Evolutionary conservation across 495 filamentous ascomycete species (phyloP), one percentile per base, ranked within the genome.

Genomic region (Extremus antarcticus): DNA sequence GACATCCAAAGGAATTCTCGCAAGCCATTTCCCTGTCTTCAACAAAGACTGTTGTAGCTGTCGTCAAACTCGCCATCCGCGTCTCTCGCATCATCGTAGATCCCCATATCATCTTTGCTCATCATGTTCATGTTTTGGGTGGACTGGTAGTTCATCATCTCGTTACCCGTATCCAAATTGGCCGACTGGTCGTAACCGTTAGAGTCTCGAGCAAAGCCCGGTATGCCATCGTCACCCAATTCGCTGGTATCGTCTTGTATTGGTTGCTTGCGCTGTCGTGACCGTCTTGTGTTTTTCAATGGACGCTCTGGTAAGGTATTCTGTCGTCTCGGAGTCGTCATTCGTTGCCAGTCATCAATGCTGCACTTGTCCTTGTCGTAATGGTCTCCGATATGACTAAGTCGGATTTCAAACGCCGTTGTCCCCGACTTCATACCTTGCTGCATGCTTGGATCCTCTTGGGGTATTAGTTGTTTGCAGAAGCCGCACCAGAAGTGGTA

Each of bases 401-500:
- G 91, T 2, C 91, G 76, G 65, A 88, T 85, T 51, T 86, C 81
- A 7, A 7, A 45, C 4, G 41, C 41, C 4, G 4, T 35, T 35
- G 29, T 35, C 29, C 7, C 29, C 29, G 29, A 35, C 29, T 13
- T n/a, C n/a, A n/a, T n/a, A 35, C 77, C 79, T 82, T 0, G 82
- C 85, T 24, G 16, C 29, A 11, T 50, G 23, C 29, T 43, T 10
- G 11, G 17, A 43, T 17, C 74, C 38, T 75, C 67, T 15, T 90
- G 72, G 16, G 71, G 63, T 11, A 90, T 72, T 7, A 82, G 74
- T 13, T 68, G 64, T 35, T 67, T 65, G 64, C 90, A 95, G 64
- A 95, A 94, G 0, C 91, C 91, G 61, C 91, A 97, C 90, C 90
- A 95, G 67, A 90, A 95, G 4, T 77, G 74, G 16, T 71, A 68